Evolutionary conservation across 495 filamentous ascomycete genomes (phyloP), one percentile per base, ranked within the genome.

Genomic region (Parmelia sp.): DNA sequence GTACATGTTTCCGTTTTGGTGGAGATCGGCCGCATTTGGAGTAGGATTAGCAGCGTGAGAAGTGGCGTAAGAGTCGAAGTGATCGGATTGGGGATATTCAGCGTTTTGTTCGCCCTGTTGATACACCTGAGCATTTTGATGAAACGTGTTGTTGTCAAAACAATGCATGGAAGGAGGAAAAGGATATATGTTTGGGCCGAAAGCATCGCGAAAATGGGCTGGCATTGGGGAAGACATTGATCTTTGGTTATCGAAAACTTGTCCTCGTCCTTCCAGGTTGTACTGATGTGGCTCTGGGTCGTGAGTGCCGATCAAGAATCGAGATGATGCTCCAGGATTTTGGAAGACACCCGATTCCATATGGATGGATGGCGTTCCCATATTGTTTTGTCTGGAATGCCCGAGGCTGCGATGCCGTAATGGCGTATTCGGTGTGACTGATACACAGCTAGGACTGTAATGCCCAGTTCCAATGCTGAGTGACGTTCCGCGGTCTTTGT

Each of bases 1-100:
- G 58, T 71, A 75, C 4, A 72, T 58, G 44, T 72, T 70, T 17
- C 72, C 57, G 57, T 72, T 65, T 4, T 39, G 14, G 27, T 64
- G 62, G 29, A 67, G 55, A 25, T 61, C 47, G 44, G 66, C 37
- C 31, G 65, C 44, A 23, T 62, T 62, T 57, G 63, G 47, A 45
- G 64, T 45, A 64, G 70, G 63, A 65, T 70, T 39, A 25, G 68
- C 57, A 49, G 71, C 49, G 29, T 62, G 60, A 39, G 66, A 42
- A 37, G 57, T 57, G 33, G 63, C 65, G 63, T 63, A 73, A 66
- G 37, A 62, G 15, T 68, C 68, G 56, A 57, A 69, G 61, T 42
- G 63, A 49, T 62, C 68, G 37, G 61, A 23, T 40, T 57, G 65
- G 2, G 67, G 9, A 31, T 57, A 45, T 45, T 61, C 64, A 31